A percentile compares a stretch with the other conserved stretches of the same genome.
Conservation (phyloP, 108 stramenopile species). For the Skeletonema tropicum region DNA sequence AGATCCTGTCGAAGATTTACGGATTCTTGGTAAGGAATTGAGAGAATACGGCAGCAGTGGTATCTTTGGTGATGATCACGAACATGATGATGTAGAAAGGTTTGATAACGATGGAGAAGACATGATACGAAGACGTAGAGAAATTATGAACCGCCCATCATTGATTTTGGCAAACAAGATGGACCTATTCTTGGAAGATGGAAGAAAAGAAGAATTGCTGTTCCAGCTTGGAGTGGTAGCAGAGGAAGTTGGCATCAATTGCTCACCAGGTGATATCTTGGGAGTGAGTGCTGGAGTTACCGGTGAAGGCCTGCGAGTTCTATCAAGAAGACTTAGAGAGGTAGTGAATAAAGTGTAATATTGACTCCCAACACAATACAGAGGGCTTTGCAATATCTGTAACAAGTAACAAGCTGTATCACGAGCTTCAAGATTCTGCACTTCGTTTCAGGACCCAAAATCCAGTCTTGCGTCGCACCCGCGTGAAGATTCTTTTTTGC, state of each 20-base stretch:
- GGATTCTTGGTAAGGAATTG: conserved; percentile 70
- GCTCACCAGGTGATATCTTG: conserved; percentile 56
- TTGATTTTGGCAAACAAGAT: conserved; percentile 88
- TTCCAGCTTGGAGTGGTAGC: conserved; percentile 49
- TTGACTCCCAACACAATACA: no score
- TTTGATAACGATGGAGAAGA: conserved; percentile 47
- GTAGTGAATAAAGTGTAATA: conserved; percentile 12
- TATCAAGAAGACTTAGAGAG: conserved; percentile 56
- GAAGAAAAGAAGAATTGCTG: conserved; percentile 57
- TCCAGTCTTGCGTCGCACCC: no score
- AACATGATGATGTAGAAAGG: neutral
- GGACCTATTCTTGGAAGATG: conserved; percentile 65
- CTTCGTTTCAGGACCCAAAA: no score
- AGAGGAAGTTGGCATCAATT: conserved; percentile 65
- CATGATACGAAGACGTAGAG: conserved; percentile 44
- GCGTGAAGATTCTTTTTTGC: no score
- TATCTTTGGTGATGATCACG: conserved; percentile 19
- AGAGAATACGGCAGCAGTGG: conserved; percentile 66
- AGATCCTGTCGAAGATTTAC: conserved; percentile 70
- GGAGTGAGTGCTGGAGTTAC: conserved; percentile 87
- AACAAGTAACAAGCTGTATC: no score
- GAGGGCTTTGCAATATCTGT: no score
- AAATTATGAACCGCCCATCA: conserved; percentile 71
- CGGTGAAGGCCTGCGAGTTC: conserved; percentile 68
- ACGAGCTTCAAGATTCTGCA: no score